Evolutionary conservation across 768 basidiomycete genomes (phyloP).

Genomic region (Thelephora aurantiotincta): DNA sequence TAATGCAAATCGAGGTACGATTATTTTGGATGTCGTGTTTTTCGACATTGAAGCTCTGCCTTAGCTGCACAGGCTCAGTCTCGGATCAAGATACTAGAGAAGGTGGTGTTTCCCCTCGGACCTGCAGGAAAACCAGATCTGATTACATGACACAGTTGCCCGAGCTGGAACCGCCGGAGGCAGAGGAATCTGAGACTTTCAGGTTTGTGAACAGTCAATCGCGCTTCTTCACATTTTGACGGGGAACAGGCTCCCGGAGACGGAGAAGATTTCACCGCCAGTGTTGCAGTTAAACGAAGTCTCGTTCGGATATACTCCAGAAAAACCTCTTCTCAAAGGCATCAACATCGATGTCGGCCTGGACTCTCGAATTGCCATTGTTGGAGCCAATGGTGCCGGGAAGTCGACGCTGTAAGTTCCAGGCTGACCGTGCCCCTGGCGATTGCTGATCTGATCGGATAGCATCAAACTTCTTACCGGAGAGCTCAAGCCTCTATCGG

Average conservation of each 20-base stretch:
- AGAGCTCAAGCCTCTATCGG: constrained; percentile 57
- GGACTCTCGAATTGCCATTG: constrained; percentile 91
- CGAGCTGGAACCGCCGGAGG: constrained; percentile 84
- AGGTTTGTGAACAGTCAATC: constrained; percentile 31
- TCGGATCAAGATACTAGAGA: constrained; percentile 60
- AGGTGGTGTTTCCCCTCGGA: constrained; percentile 24
- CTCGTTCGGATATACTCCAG: constrained; percentile 73
- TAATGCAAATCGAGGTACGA: constrained; percentile 78
- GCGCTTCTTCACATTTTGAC: background rate
- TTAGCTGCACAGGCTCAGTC: constrained; percentile 78
- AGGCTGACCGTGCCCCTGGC: background rate
- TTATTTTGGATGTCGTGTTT: constrained; percentile 7
- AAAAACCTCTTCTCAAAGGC: constrained; percentile 61
- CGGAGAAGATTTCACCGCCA: constrained; percentile 96
- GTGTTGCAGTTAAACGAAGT: constrained; percentile 85
- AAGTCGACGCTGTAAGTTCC: constrained; percentile 78
- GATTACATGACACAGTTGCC: constrained; percentile 43
- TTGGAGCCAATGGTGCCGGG: constrained; percentile 91
- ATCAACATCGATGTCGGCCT: constrained; percentile 86
- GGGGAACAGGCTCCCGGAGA: constrained; percentile 67
- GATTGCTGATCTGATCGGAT: background rate
- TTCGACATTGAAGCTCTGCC: background rate
- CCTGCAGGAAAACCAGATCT: background rate
- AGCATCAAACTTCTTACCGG: constrained; percentile 90
- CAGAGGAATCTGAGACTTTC: constrained; percentile 88